Evolutionary conservation across 2,329 filamentous ascomycete genomes (phyloP), one percentile per base, ranked within the genome.

Genomic region (Dactylellina drechsleri): DNA sequence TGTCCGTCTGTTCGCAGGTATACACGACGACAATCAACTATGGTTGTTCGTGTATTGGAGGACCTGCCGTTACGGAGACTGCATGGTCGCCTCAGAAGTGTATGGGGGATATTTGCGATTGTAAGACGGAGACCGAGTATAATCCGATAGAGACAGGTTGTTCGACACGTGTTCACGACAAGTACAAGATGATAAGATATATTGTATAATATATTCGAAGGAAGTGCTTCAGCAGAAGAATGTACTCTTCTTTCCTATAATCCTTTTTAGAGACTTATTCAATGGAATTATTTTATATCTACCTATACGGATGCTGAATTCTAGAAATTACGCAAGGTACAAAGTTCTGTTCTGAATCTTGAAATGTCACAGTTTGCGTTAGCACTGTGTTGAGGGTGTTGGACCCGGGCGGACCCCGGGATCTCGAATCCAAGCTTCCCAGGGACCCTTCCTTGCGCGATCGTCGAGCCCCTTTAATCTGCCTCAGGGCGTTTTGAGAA

Each of bases 401-500:
- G 31, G 31, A 36, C 31, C 10, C 31, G 31, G 31, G 31, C 31
- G 2, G 6, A 5, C 31, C 31, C 31, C 31, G 6, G 31, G 31
- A 10, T 7, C 6, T 36, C 10, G 31, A 36, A 36, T 36, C 6
- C 31, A 10, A 36, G 31, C 31, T 36, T 10, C 45, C 26, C 40
- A 16, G 47, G 5, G 47, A 26, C 20, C 8, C 18, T 23, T n/a
- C 18, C 10, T 10, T 36, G 10, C 31, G 31, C 31, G 31, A 36
- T 36, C 31, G 6, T 10, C 47, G 5, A 52, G 6, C 47, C 47
- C 47, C 47, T 23, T 52, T 52, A 67, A 31, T 18, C 43, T n/a
- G 5, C 43, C 13, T 23, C 12, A 15, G 41, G 56, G 54, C 53
- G 47, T 40, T 66, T 66, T 73, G 47, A 53, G 54, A 62, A 74